phyloP scores from a whole-genome alignment of 176 grass and related monocot species.

The Alopecurus myosuroides region DNA sequence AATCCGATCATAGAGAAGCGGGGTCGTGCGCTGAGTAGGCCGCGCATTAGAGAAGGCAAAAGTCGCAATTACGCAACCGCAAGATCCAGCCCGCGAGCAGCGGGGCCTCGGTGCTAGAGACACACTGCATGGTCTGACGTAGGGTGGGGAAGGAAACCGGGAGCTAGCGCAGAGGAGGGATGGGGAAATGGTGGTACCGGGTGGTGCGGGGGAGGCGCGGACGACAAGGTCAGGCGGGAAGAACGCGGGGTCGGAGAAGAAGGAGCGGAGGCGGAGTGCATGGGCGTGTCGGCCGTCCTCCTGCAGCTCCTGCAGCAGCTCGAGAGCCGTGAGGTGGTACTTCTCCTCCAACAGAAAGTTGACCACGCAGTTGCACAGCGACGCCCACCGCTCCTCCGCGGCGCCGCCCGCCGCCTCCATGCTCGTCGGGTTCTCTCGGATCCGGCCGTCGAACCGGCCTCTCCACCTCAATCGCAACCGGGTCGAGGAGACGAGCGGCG shows the following conservation, averaged over 20 bases:
- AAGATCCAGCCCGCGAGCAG: conserved; percentile 20
- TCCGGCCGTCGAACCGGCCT: neutral
- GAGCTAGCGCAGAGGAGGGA: neutral
- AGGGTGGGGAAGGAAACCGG: neutral
- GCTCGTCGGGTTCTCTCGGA: neutral
- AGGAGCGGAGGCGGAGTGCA: conserved; percentile 76
- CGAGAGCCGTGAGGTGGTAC: conserved; percentile 88
- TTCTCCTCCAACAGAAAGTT: conserved; percentile 93
- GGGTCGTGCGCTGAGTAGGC: neutral
- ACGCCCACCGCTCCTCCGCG: conserved; percentile 73
- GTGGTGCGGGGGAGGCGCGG: conserved; percentile 42
- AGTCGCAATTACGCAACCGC: neutral
- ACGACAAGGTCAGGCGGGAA: conserved; percentile 75
- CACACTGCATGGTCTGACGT: neutral
- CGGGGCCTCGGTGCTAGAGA: neutral
- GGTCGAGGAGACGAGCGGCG: neutral
- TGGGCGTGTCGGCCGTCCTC: conserved; percentile 88
- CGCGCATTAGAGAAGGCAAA: neutral
- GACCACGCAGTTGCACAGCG: conserved; percentile 97
- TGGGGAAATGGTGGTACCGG: conserved; percentile 28
- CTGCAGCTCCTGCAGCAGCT: conserved; percentile 88
- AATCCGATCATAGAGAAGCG: neutral
- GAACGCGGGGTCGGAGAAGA: conserved; percentile 63
- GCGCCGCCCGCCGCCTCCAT: conserved; percentile 21
- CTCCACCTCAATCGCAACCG: neutral